Percentiles rank a stretch among this genome's conserved stretches.
Evolutionary conservation across 2,329 filamentous ascomycete genomes (phyloP).

Genomic region (Colletotrichum orbiculare): DNA sequence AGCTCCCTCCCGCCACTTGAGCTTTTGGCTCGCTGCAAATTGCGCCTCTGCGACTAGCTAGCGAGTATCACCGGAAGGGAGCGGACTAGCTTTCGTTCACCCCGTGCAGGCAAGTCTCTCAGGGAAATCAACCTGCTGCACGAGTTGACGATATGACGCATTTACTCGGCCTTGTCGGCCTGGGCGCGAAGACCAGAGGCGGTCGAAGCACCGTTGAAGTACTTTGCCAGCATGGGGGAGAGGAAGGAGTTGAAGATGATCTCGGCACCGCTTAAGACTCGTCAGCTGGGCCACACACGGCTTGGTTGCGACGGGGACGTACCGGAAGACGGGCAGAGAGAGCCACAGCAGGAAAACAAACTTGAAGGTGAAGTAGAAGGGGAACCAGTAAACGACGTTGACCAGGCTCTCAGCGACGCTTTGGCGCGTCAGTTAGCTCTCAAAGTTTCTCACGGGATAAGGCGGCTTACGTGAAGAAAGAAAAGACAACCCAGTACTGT

Average conservation of each 20-base stretch:
- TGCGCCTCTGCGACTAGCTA: constrained; percentile 29
- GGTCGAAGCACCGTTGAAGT: constrained; percentile 81
- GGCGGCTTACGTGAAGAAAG: constrained; percentile 75
- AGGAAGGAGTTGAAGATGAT: constrained; percentile 97
- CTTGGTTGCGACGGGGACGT: constrained; percentile 53
- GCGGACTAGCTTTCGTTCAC: constrained; percentile 28
- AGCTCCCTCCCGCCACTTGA: constrained; percentile 23
- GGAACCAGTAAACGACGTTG: constrained; percentile 92
- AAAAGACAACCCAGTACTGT: constrained; percentile 89
- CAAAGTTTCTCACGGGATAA: constrained; percentile 13
- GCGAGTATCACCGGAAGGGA: constrained; percentile 21
- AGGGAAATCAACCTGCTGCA: constrained; percentile 33
- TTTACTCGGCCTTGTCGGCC: constrained; percentile 80
- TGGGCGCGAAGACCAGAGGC: constrained; percentile 89
- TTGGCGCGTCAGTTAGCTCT: constrained; percentile 29
- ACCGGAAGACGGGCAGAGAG: constrained; percentile 93
- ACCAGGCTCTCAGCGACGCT: constrained; percentile 84
- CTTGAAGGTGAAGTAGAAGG: constrained; percentile 99
- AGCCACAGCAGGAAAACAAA: constrained; percentile 98
- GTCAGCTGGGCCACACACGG: constrained; percentile 37
- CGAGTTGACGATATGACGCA: constrained; percentile 22
- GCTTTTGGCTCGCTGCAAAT: constrained; percentile 21
- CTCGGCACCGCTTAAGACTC: constrained; percentile 81
- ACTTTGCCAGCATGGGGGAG: constrained; percentile 89
- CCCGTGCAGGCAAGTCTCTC: constrained; percentile 28